Base-by-base conservation (phyloP, 1,139 yeast species). In the Geotrichum siamense region DNA sequence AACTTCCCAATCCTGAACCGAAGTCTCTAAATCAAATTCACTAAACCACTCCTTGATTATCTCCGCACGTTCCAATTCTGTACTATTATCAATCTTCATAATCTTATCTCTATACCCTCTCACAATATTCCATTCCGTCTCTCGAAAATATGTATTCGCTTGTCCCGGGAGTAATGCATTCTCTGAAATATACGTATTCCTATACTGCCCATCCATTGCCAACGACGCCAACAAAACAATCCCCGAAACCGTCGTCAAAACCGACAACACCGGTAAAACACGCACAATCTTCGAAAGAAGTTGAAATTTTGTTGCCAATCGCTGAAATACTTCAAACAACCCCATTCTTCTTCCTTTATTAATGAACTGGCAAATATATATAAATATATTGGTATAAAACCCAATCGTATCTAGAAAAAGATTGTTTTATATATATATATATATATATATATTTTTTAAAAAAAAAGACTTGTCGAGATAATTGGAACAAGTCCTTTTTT, bases 141-240 rank as follows among this genome's bases (percentile, higher is more conserved):
- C 97, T 48, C 97, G 71, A 61, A 86, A 93, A 60, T 86, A 87
- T 15, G 95, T 82, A 55, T 81, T 82, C 2, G 91, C 97, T 61
- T 91, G 97, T 0, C 94, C 89, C 10, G 98, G 97, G 84, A 93
- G 80, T 61, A 93, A 70, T 28, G 99, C 99, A 64, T 91, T 93
- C 60, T 93, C 99, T 6, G 94, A 82, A 17, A 89, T 83, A 60
- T 91, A 91, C 5, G 96, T 85, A 53, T 72, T 68, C 45, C 96
- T 70, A 59, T 70, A 86, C 60, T 84, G 85, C 19, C 96, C 97
- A 33, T 82, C 82, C 55, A 79, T 54, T 0, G 98, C 96, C 43
- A 85, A 68, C 22, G 69, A 56, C n/a, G 76, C 63, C 38, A 91
- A 66, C 85, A 94, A 82, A 0, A 67, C 63, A 3, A 83, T 56